A percentile compares a stretch with the other conserved stretches of the same genome.
Conservation (phyloP, 1,284 basidiomycete genomes). For the Trametes pubescens region DNA sequence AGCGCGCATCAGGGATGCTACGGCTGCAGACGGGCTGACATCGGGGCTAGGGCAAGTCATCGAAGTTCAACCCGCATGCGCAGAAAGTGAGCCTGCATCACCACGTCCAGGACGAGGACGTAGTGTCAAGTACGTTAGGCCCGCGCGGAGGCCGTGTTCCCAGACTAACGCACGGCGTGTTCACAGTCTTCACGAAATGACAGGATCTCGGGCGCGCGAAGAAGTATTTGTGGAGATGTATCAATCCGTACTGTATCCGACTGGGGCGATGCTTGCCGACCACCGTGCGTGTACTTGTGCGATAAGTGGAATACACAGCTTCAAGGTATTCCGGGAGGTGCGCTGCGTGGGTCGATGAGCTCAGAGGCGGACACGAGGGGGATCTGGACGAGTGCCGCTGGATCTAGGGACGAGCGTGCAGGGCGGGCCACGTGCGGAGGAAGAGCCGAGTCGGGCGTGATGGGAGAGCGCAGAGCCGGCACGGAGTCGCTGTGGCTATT, state of each 20-base stretch:
- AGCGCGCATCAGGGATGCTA: slow-evolving; percentile 9
- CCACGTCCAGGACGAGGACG: slow-evolving; percentile 93
- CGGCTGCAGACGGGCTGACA: slow-evolving; percentile 23
- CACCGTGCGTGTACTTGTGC: slow-evolving; percentile 12
- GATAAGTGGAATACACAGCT: slow-evolving; percentile 11
- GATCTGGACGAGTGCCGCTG: not conserved
- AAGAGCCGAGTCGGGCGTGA: not conserved
- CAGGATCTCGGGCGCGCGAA: not conserved
- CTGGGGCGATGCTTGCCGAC: slow-evolving; percentile 3
- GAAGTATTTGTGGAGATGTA: slow-evolving; percentile 9
- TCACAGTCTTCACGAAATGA: slow-evolving; percentile 49
- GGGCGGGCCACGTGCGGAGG: slow-evolving; percentile 10
- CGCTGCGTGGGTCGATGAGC: not conserved
- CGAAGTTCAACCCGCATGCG: slow-evolving; percentile 91
- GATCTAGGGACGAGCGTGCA: slow-evolving; percentile 13
- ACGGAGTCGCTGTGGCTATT: slow-evolving; percentile 5
- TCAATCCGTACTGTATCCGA: slow-evolving; percentile 5
- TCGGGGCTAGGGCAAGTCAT: slow-evolving; percentile 79
- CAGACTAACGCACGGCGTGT: slow-evolving; percentile 22
- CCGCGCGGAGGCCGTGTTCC: slow-evolving; percentile 3
- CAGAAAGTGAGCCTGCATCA: slow-evolving; percentile 94
- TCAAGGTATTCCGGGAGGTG: not conserved
- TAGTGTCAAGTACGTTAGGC: slow-evolving; percentile 81
- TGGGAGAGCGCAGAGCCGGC: not conserved
- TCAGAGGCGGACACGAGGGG: not conserved